Evolutionary conservation across 1,284 basidiomycete genomes (phyloP).

Genomic region (Malassezia psittaci): DNA sequence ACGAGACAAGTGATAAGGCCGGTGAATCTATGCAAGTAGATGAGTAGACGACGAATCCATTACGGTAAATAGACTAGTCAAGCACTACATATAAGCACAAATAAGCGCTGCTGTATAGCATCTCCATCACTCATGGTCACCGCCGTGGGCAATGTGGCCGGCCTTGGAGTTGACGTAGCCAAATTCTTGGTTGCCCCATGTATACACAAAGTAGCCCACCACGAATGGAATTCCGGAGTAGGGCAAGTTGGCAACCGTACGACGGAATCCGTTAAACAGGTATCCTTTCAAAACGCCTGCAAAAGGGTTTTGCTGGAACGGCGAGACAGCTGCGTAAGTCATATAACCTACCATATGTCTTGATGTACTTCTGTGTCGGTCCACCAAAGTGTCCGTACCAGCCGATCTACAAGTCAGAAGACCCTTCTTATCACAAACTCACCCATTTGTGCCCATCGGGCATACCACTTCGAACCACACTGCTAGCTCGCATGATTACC

Average conservation of each 20-base stretch:
- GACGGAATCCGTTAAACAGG: constrained; percentile 45
- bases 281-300: constrained; percentile 38
- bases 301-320: constrained; percentile 44
- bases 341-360: constrained; percentile 29
- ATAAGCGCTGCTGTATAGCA: too few relatives aligned
- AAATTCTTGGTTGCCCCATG: constrained; percentile 41
- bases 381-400: constrained; percentile 48
- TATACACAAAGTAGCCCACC: constrained; percentile 39
- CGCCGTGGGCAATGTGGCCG: constrained; percentile 35
- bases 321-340: constrained; percentile 29
- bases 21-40: constrained; percentile 4
- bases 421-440: background rate
- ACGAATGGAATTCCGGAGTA: constrained; percentile 45
- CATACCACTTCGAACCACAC: constrained; percentile 19
- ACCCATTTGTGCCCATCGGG: constrained; percentile 18
- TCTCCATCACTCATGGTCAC: constrained; percentile 18
- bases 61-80: too few relatives aligned
- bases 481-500: constrained; percentile 16
- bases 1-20: background rate
- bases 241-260: constrained; percentile 39
- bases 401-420: constrained; percentile 30
- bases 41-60: background rate
- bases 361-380: constrained; percentile 40
- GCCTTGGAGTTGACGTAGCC: constrained; percentile 46
- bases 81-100: too few relatives aligned